Evolutionary conservation across 2,329 filamentous ascomycete species (phyloP).

Genomic region (Scedosporium minutisporum): DNA sequence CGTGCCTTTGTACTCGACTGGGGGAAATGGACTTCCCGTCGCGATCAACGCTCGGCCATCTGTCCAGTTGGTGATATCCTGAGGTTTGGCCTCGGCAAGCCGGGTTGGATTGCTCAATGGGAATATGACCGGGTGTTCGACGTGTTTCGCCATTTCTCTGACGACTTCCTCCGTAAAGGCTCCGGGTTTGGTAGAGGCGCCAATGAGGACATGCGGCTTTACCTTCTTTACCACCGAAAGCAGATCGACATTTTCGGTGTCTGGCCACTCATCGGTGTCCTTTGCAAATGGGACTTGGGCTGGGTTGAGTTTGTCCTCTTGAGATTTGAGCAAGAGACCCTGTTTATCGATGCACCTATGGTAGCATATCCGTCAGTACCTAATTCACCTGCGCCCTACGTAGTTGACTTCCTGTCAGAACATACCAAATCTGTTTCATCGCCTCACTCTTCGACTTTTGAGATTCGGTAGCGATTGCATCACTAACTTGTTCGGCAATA

Average conservation of each 20-base stretch:
- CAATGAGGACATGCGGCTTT: constrained; percentile 72
- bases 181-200: constrained; percentile 69
- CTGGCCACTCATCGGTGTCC: constrained; percentile 52
- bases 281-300: constrained; percentile 62
- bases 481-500: constrained; percentile 75
- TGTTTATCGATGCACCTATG: constrained; percentile 70
- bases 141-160: constrained; percentile 64
- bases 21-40: constrained; percentile 73
- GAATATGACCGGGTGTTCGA: constrained; percentile 65
- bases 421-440: constrained; percentile 65
- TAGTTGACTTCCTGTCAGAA: neutral
- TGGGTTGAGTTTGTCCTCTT: constrained; percentile 35
- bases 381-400: neutral
- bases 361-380: neutral
- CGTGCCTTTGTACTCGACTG: constrained; percentile 54
- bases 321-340: constrained; percentile 46
- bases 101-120: constrained; percentile 79
- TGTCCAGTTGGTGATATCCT: constrained; percentile 71
- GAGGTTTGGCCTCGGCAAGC: constrained; percentile 71
- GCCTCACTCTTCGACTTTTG: constrained; percentile 64
- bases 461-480: constrained; percentile 64
- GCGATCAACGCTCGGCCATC: constrained; percentile 68
- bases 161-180: constrained; percentile 69
- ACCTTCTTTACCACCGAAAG: constrained; percentile 59
- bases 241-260: constrained; percentile 44